Percentiles rank a stretch among this genome's conserved stretches.
Evolutionary conservation across 2,329 filamentous ascomycete species (phyloP).

Genomic region (Calonectria montana): DNA sequence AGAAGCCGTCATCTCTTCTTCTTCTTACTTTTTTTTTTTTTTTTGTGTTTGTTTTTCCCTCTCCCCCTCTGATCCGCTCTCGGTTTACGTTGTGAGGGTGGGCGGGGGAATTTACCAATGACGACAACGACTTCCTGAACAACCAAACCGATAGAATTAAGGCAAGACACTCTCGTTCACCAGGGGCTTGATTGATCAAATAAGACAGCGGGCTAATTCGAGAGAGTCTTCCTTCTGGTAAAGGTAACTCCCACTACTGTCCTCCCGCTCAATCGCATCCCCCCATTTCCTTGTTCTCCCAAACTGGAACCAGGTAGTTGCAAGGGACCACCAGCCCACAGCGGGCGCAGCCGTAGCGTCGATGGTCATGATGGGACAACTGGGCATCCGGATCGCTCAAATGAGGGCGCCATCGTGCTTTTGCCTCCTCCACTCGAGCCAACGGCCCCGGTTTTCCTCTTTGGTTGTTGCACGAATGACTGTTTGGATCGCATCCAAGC

Average conservation of each 20-base stretch:
- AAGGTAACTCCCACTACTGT: not conserved
- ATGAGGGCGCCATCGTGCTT: not conserved
- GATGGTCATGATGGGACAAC: not conserved
- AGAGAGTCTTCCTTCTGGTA: not conserved
- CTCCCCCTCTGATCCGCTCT: not conserved
- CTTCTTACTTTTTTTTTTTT: not conserved
- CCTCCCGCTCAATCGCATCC: not conserved
- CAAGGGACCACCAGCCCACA: not conserved
- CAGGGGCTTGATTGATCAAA: not conserved
- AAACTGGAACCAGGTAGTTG: not conserved
- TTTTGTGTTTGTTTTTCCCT: not conserved
- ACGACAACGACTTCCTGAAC: conserved; percentile 16
- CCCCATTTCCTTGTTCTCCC: not conserved
- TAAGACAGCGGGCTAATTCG: not conserved
- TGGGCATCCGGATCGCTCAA: not conserved
- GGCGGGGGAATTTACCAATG: conserved; percentile 8
- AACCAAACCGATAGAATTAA: not conserved
- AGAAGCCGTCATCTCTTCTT: not conserved
- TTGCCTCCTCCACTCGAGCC: not conserved
- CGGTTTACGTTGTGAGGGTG: not conserved
- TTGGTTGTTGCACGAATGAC: not conserved
- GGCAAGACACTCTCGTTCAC: not conserved
- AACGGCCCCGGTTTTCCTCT: not conserved
- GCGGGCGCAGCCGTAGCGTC: not conserved
- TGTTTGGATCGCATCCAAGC: not conserved